Evolutionary conservation across 768 basidiomycete species (phyloP).

Genomic region (Tylopilus felleus): DNA sequence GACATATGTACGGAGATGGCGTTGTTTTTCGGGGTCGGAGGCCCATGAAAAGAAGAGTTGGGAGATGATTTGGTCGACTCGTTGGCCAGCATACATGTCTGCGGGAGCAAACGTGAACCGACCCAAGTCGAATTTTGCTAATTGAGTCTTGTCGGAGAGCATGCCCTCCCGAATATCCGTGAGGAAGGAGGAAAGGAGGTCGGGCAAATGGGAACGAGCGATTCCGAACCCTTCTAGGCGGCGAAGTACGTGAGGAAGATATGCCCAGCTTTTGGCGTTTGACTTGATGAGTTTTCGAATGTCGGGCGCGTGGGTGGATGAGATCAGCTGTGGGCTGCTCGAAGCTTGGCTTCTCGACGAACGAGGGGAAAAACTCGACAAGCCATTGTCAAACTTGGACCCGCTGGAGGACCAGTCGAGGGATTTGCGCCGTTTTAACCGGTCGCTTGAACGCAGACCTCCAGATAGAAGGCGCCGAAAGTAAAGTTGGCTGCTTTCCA

Average conservation of each 20-base stretch:
- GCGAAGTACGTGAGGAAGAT: slow-evolving; percentile 24
- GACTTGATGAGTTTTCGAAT: slow-evolving; percentile 30
- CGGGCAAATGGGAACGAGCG: slow-evolving; percentile 33
- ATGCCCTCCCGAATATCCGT: slow-evolving; percentile 36
- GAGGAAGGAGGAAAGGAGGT: slow-evolving; percentile 44
- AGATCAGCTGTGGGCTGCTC: neutral
- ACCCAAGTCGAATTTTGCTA: slow-evolving; percentile 36
- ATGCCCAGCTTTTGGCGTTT: slow-evolving; percentile 41
- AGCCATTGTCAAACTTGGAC: neutral
- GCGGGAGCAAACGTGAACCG: slow-evolving; percentile 41
- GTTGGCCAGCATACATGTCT: slow-evolving; percentile 22
- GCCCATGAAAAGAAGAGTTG: slow-evolving; percentile 59
- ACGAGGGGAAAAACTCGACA: neutral
- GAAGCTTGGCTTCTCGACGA: slow-evolving; percentile 1
- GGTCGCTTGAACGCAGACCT: neutral
- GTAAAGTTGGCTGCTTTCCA: slow-evolving; percentile 18
- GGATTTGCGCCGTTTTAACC: neutral
- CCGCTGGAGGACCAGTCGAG: slow-evolving; percentile 3
- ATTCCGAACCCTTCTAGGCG: slow-evolving; percentile 53
- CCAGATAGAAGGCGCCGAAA: slow-evolving; percentile 18
- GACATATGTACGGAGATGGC: slow-evolving; percentile 26
- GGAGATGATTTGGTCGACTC: slow-evolving; percentile 49
- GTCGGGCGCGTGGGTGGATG: slow-evolving; percentile 8
- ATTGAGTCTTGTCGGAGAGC: slow-evolving; percentile 13
- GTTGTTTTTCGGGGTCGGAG: slow-evolving; percentile 30